These are phyloP conservation scores for Kodamaea ohmeri DNA, from an alignment of 1,139 yeast species.

Conservation along the genomic window DNA sequence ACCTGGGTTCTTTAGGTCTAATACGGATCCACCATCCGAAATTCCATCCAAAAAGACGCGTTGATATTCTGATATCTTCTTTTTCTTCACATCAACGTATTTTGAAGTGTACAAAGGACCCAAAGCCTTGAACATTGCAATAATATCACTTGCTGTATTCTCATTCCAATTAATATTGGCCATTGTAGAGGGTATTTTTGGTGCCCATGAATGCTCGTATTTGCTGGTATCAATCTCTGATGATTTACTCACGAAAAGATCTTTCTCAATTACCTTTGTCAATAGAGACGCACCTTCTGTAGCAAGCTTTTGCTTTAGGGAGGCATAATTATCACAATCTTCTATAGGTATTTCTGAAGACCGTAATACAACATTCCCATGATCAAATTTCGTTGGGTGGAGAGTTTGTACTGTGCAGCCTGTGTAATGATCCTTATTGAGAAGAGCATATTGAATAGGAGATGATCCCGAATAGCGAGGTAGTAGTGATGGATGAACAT, in stretches of 20 bases:
- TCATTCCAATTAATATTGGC: conserved; percentile 46
- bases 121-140: conserved; percentile 50
- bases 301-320: conserved; percentile 52
- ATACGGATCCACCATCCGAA: conserved; percentile 4
- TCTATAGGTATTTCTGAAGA: conserved; percentile 40
- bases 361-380: conserved; percentile 69
- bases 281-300: conserved; percentile 58
- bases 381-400: conserved; percentile 84
- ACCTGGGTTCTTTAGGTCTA: conserved; percentile 33
- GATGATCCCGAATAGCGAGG: conserved; percentile 88
- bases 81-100: conserved; percentile 30
- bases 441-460: conserved; percentile 78
- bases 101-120: conserved; percentile 59
- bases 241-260: conserved; percentile 24
- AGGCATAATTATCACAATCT: conserved; percentile 38
- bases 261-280: conserved; percentile 38
- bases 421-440: conserved; percentile 59
- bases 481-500: conserved; percentile 88
- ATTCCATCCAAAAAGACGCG: conserved; percentile 49
- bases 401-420: conserved; percentile 90
- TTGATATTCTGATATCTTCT: conserved; percentile 27
- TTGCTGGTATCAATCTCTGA: conserved; percentile 11
- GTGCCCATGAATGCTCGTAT: conserved; percentile 52
- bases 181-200: conserved; percentile 46
- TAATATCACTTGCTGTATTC: conserved; percentile 36